Conservation (phyloP, 768 basidiomycete species). For the Phanerochaete carnosa region DNA sequence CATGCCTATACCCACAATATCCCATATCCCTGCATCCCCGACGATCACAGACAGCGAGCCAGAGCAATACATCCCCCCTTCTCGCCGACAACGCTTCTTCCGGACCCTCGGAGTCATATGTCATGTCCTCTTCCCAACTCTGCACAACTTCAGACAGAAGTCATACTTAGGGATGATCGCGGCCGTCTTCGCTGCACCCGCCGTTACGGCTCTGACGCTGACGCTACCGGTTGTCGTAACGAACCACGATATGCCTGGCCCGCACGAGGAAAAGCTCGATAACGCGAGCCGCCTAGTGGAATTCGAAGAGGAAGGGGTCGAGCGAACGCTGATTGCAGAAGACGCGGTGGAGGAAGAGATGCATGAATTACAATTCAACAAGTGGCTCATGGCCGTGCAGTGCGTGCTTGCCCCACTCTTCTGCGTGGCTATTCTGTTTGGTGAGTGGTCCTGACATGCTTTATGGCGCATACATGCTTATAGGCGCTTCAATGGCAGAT, state of each 20-base stretch:
- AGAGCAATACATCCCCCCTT: constrained; percentile 35
- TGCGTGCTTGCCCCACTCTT: constrained; percentile 82
- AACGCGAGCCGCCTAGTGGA: constrained; percentile 50
- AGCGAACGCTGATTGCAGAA: constrained; percentile 67
- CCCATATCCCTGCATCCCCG: constrained; percentile 49
- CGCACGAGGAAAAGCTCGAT: constrained; percentile 37
- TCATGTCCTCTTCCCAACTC: constrained; percentile 75
- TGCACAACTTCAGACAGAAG: constrained; percentile 71
- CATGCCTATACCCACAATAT: constrained; percentile 43
- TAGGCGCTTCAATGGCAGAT: constrained; percentile 30
- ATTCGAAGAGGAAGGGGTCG: constrained; percentile 75
- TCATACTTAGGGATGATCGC: constrained; percentile 65
- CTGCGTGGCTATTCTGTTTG: constrained; percentile 69
- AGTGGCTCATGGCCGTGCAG: constrained; percentile 84
- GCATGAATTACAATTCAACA: constrained; percentile 64
- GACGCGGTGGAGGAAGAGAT: constrained; percentile 56
- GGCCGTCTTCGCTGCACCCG: constrained; percentile 80
- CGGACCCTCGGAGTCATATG: constrained; percentile 38
- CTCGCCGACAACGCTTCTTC: constrained; percentile 36
- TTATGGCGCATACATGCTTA: not conserved
- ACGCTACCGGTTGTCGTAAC: constrained; percentile 88
- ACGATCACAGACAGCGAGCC: not conserved
- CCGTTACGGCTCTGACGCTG: constrained; percentile 79
- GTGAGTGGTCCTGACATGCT: constrained; percentile 44
- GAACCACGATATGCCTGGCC: constrained; percentile 36